Percentiles rank a stretch among this genome's conserved stretches.
Evolutionary conservation across 352 stramenopile species (phyloP).

Genomic region (Phytophthora palmivora): DNA sequence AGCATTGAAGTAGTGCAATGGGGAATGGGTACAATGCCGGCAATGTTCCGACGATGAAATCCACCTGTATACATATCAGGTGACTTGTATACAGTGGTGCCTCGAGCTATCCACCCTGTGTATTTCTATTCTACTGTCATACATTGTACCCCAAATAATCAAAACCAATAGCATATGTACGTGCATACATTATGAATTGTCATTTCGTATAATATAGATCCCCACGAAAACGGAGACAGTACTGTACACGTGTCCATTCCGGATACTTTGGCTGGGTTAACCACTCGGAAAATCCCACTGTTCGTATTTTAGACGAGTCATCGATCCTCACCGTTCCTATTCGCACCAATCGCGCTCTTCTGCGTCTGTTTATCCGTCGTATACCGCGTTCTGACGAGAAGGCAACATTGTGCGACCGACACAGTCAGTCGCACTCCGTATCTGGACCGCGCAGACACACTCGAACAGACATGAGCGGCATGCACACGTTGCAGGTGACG

Average conservation of each 20-base stretch:
- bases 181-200: no score
- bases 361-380: neutral
- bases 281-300: neutral
- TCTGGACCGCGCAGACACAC: constrained; percentile 16
- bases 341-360: neutral
- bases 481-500: constrained; percentile 70
- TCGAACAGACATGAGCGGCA: constrained; percentile 34
- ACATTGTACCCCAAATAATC: no score
- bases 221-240: no score
- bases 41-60: neutral
- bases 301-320: neutral
- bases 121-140: no score
- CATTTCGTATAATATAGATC: no score
- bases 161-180: no score
- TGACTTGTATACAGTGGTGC: no score
- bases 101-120: no score
- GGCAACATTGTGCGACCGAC: constrained; percentile 26
- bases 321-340: neutral
- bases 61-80: neutral
- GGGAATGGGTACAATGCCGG: no score
- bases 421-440: constrained; percentile 36
- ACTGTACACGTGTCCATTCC: no score
- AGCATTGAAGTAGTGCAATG: no score
- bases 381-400: constrained; percentile 27
- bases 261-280: constrained; percentile 1